These are phyloP conservation scores for Trichophyton verrucosum DNA, from an alignment of 2,329 filamentous ascomycete species.

Conservation along the genomic window DNA sequence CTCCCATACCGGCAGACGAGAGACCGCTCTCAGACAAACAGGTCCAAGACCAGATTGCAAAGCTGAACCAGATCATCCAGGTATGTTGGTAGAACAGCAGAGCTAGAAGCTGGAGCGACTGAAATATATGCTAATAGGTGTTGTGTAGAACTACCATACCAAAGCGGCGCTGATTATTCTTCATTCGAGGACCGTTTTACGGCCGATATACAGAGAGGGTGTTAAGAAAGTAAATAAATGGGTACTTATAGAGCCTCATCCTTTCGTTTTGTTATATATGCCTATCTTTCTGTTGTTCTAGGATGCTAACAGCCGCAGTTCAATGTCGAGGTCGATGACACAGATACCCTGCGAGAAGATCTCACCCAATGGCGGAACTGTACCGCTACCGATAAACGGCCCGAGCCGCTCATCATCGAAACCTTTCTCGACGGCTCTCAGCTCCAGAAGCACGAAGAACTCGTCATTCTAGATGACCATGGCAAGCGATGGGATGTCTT, in stretches of 20 bases:
- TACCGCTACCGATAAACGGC: constrained; percentile 62
- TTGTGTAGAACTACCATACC: constrained; percentile 67
- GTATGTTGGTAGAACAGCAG: constrained; percentile 37
- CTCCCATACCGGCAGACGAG: background rate
- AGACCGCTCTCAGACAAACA: background rate
- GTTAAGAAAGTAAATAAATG: constrained; percentile 67
- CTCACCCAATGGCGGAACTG: constrained; percentile 70
- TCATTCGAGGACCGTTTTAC: constrained; percentile 63
- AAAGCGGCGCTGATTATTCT: constrained; percentile 78
- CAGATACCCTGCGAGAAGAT: constrained; percentile 72
- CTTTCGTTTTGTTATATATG: background rate
- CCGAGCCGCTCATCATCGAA: constrained; percentile 78
- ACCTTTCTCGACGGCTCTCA: constrained; percentile 71
- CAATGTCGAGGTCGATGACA: constrained; percentile 87
- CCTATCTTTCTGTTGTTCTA: background rate
- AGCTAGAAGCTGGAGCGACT: too few species aligned
- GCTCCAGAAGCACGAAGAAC: constrained; percentile 69
- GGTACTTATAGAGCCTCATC: constrained; percentile 40
- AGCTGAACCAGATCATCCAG: constrained; percentile 88
- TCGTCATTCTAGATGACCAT: constrained; percentile 77
- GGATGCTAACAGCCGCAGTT: constrained; percentile 47
- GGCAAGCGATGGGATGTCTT: constrained; percentile 88
- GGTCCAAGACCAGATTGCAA: constrained; percentile 53
- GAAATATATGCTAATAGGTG: background rate
- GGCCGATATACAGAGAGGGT: constrained; percentile 45